Base-by-base conservation (phyloP, 164 flowering plant species). In the Vitis rotundifolia region DNA sequence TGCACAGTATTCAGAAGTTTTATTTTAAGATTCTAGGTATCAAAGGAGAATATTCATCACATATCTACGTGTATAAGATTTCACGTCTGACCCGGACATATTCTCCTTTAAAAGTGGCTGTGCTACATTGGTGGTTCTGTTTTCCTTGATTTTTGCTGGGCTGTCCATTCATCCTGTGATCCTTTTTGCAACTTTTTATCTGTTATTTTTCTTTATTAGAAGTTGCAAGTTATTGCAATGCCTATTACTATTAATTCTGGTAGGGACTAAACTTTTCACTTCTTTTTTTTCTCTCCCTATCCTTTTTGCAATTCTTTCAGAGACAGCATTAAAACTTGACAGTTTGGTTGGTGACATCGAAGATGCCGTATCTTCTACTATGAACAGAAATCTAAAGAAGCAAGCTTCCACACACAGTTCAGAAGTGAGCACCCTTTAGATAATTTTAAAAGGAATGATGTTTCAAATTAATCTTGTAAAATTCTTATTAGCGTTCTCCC, bases 341-440 rank as follows among this genome's bases (percentile, higher is more conserved):
- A 79, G 77, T 55, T 76, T 93, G 82, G 84, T 96, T 76, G 99
- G 97, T 76, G 97, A 93, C 51, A 84, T 93, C 76, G 99, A 96
- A 83, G 98, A 96, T 82, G 86, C 93, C 61, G 97, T 93, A 49
- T 88, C 97, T 70, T 84, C 88, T 61, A 68, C 84, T 28, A 76
- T 91, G 89, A 80, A 80, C 61, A 83, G 79, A 78, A 86, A 83
- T 70, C 56, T 81, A 53, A 81, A 78, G 80, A 86, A 81, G 79
- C 69, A 63, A 44, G 66, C 85, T 51, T 75, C 82, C 7, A 31
- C 64, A 15, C 74, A 71, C 14, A 81, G 65, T 68, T 78, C 82
- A 63, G 91, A 93, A 77, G 97, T 95, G 71, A 82, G 90, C 63
- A 66, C 29, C 14, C 15, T 63, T 50, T 16, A 19, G 8, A 31